Base-by-base conservation (phyloP, 805 yeast species). In the Metschnikowia henanensis region DNA sequence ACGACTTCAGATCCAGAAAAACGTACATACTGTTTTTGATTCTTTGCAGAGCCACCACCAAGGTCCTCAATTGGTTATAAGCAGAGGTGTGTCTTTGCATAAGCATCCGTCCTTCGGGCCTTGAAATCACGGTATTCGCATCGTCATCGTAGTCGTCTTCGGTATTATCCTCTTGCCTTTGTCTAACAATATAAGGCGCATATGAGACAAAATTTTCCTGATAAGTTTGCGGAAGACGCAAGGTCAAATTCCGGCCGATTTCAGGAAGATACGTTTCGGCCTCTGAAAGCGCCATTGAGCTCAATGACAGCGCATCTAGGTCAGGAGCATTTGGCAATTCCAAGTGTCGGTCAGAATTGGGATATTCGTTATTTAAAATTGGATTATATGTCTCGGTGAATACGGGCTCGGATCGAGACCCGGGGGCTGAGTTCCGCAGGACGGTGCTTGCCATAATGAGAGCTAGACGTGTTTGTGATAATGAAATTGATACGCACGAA, bases 1-100 rank as follows among this genome's bases (percentile, higher is more conserved):
- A 68, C 18, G 67, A 53, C 15, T 58, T 61, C n/a, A 37, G 37
- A 41, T 59, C 57, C 5, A 64, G 56, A 37, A 71, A 71, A 10
- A 70, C 50, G 43, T 57, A 62, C 12, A 53, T 51, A 23, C 45
- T 46, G 36, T 55, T 52, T 39, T 60, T 64, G 49, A 70, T 50
- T 39, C 62, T 50, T 41, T 66, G 71, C 18, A 52, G 50, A 3
- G 57, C 72, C 13, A 69, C 45, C 5, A 70, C 49, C 29, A 62
- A 48, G 30, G 49, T 52, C 5, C 72, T 53, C 47, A 68, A 67
- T 20, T 53, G 39, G 38, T 53, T 55, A 46, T 51, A 70, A 16
- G 31, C 32, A 5, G 55, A 39, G 3, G 60, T 46, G 3, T 41
- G 49, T 33, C 51, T 52, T 16, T 47, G 50, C 57, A 68, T 43